Evolutionary conservation across 768 basidiomycete genomes (phyloP), one percentile per base, ranked within the genome.

Genomic region (Kwoniella botswanensis): DNA sequence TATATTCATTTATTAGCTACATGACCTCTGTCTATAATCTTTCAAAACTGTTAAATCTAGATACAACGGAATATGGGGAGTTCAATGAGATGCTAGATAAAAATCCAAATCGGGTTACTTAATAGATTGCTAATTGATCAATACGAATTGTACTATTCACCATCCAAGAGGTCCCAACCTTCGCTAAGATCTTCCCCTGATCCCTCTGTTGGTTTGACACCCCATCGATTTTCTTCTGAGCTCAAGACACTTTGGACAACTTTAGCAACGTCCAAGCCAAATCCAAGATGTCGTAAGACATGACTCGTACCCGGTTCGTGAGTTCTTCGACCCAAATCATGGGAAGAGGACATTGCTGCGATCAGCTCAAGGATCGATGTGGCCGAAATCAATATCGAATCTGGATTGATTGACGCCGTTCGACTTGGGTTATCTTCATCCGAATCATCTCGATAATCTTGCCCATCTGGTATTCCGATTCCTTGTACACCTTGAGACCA

Each of bases 401-500:
- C n/a, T 11, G 53, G 46, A 26, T 54, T 42, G 9, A 26, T 22
- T 1, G 52, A 21, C 9, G 56, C 22, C 15, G 29, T 12, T 17
- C 61, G 35, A 42, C 54, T 65, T 9, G 67, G 46, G 18, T 11
- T 26, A 4, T 67, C 58, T 44, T 64, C 64, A 18, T 70, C 72
- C 17, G 63, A 66, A 12, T 71, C 67, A 2, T 65, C 71, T 26
- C 24, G 10, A 43, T 57, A 52, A 26, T 57, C 64, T 13, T 65
- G 50, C 7, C 35, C 72, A 11, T 68, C 72, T 50, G 60, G 54
- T 13, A 78, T 62, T 10, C 77, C 77, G n/a, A 79, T 74, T 18
- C 73, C 73, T 26, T 71, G 53, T 10, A 77, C 79, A 12, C 78
- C 78, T 63, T 79, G 77, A 1, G 67, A 74, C 74, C 73, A 81